Evolutionary conservation across 1,284 basidiomycete genomes (phyloP), one percentile per base, ranked within the genome.

Genomic region (Polyporus tsugae): DNA sequence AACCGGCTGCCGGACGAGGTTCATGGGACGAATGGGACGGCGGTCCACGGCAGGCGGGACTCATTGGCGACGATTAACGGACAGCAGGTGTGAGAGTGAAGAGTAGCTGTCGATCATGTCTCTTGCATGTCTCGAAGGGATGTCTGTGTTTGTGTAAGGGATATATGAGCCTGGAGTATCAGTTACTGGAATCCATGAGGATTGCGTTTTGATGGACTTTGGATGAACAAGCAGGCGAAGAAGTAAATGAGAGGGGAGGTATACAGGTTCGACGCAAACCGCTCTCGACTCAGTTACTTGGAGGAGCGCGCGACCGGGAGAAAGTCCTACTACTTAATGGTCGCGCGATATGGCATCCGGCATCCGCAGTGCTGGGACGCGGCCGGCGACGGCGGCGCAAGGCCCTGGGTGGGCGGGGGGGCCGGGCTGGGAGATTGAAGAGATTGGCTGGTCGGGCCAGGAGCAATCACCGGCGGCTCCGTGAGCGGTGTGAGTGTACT

Each of bases 1-100:
- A 97, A 96, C 78, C 87, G 85, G 73, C 78, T 82, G 59, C 87
- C 89, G 77, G 73, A 76, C 67, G 74, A 84, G 41, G 53, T 5
- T 33, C 35, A 17, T 35, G 66, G 49, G 39, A 64, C 62, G 29
- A 70, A 71, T n/a, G 71, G 70, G 10, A 53, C 33, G 22, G 53
- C 60, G 53, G 58, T 59, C 17, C 67, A 66, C 36, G 68, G 63
- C 41, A 62, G 72, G 62, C 83, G 88, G 79, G 91, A 92, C 73
- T 91, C 91, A 13, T 83, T 84, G 39, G 88, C 88, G 63, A 91
- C 85, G 29, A 78, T 84, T 68, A 85, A 86, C 62, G 84, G 84
- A 53, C 61, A 60, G 42, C 65, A 58, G 64, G 29, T 17, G 44
- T 25, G 44, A 60, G 22, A 6, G 22, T 19, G 22, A 25, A 10